Percentiles rank a stretch among this genome's conserved stretches.
These are phyloP conservation scores for Xylaria sp. DNA, from an alignment of 2,329 filamentous ascomycete species.

Conservation along the genomic window DNA sequence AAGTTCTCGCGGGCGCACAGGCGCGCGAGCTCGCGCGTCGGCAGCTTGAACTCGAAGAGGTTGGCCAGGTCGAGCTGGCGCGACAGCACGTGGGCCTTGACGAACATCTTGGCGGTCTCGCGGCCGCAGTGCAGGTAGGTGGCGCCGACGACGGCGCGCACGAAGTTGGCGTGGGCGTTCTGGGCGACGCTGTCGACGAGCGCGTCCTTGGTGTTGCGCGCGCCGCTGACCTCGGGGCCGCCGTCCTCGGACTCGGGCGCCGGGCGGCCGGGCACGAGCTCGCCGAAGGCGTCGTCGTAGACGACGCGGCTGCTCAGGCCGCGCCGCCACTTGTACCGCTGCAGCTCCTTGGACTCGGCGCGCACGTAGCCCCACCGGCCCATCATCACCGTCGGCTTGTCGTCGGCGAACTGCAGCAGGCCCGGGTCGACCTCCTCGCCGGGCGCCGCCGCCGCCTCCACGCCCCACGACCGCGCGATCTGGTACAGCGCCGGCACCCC, in stretches of 20 bases:
- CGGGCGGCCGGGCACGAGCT: slow-evolving; percentile 44
- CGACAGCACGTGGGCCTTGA: slow-evolving; percentile 80
- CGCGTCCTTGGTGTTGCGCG: slow-evolving; percentile 28
- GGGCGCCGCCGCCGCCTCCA: slow-evolving; percentile 83
- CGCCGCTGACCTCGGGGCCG: slow-evolving; percentile 26
- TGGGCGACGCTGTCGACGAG: slow-evolving; percentile 23
- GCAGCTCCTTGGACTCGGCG: slow-evolving; percentile 49
- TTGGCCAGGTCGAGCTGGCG: slow-evolving; percentile 74
- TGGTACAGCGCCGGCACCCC: slow-evolving; percentile 74
- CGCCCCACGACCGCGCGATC: slow-evolving; percentile 85
- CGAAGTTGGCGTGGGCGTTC: slow-evolving; percentile 71
- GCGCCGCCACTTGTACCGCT: slow-evolving; percentile 61
- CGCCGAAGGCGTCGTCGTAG: slow-evolving; percentile 84
- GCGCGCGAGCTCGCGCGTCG: slow-evolving; percentile 79
- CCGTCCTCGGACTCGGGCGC: slow-evolving; percentile 19
- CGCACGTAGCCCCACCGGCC: slow-evolving; percentile 56
- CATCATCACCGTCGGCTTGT: slow-evolving; percentile 48
- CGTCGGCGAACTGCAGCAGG: slow-evolving; percentile 75
- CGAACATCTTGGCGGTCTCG: slow-evolving; percentile 78
- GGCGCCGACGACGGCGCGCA: slow-evolving; percentile 80
- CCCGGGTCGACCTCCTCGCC: slow-evolving; percentile 92
- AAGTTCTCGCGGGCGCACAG: slow-evolving; percentile 90
- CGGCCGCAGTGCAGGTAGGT: slow-evolving; percentile 85
- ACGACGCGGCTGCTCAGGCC: slow-evolving; percentile 78
- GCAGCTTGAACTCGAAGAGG: slow-evolving; percentile 83